Evolutionary conservation across 1,139 yeast species (phyloP).

Genomic region (Pichia sp.): DNA sequence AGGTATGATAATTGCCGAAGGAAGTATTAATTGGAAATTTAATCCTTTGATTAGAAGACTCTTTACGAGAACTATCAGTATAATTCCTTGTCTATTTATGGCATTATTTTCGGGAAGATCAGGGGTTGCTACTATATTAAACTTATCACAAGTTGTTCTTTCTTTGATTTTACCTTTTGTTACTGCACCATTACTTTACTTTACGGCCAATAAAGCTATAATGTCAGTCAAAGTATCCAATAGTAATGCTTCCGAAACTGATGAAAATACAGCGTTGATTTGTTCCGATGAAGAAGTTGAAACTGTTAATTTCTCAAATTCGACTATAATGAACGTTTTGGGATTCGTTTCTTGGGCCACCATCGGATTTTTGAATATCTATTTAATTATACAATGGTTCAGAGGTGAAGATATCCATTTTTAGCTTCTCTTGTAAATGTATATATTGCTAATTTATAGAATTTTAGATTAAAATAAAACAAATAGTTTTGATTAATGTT

Average conservation of each 20-base stretch:
- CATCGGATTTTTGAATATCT: constrained; percentile 68
- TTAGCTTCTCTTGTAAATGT: too few relatives aligned
- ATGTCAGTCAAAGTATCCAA: constrained; percentile 44
- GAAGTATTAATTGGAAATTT: constrained; percentile 67
- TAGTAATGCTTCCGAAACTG: neutral
- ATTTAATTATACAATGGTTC: constrained; percentile 61
- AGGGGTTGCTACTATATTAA: constrained; percentile 63
- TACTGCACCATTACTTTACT: constrained; percentile 84
- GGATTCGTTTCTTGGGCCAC: constrained; percentile 64
- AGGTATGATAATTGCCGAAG: constrained; percentile 77
- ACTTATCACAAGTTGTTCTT: constrained; percentile 68
- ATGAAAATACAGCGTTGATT: constrained; percentile 11
- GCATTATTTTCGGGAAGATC: constrained; percentile 61
- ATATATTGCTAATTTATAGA: too few relatives aligned
- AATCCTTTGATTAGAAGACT: constrained; percentile 66
- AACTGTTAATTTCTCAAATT: constrained; percentile 60
- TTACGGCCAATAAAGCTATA: constrained; percentile 65
- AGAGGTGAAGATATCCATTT: constrained; percentile 64
- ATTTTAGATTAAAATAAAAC: too few relatives aligned
- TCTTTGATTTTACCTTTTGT: constrained; percentile 67
- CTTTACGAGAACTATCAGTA: constrained; percentile 65
- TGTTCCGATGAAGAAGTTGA: constrained; percentile 9
- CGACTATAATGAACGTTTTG: constrained; percentile 44
- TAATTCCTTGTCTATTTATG: constrained; percentile 62
- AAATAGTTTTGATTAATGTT: too few relatives aligned